Evolutionary conservation across 1,284 basidiomycete species (phyloP).

Genomic region (Tausonia pullulans): DNA sequence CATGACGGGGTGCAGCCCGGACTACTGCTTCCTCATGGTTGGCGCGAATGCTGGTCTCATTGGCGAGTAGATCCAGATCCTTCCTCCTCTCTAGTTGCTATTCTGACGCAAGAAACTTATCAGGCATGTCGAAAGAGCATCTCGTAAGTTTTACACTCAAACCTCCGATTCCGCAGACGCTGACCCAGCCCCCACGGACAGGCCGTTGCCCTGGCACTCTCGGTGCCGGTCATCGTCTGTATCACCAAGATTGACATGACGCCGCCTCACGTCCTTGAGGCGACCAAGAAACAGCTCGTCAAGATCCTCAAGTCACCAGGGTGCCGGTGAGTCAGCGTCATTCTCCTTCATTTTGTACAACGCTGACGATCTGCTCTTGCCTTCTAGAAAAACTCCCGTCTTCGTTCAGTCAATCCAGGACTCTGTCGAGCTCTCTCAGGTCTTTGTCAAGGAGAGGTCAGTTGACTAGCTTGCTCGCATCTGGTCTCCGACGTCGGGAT

Average conservation of each 20-base stretch:
- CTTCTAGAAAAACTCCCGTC: conserved; percentile 29
- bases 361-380: not conserved
- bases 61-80: conserved; percentile 27
- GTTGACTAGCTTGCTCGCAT: conserved; percentile 18
- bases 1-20: conserved; percentile 55
- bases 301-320: conserved; percentile 92
- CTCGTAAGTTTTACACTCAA: conserved; percentile 2
- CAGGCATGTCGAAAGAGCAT: conserved; percentile 69
- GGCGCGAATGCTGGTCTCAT: conserved; percentile 89
- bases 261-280: conserved; percentile 74
- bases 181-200: not conserved
- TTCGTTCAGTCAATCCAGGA: conserved; percentile 45
- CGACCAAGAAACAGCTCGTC: conserved; percentile 82
- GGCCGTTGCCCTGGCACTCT: conserved; percentile 74
- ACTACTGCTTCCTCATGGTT: conserved; percentile 91
- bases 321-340: conserved; percentile 49
- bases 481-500: not conserved
- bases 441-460: conserved; percentile 58
- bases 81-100: too few species aligned
- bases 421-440: conserved; percentile 62
- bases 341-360: not conserved
- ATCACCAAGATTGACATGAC: conserved; percentile 99
- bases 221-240: conserved; percentile 85
- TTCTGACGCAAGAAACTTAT: too few species aligned
- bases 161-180: not conserved